A percentile compares a stretch with the other conserved stretches of the same genome.
phyloP scores from a whole-genome alignment of 106 monocot species.

The Acanthochlamys bracteata region DNA sequence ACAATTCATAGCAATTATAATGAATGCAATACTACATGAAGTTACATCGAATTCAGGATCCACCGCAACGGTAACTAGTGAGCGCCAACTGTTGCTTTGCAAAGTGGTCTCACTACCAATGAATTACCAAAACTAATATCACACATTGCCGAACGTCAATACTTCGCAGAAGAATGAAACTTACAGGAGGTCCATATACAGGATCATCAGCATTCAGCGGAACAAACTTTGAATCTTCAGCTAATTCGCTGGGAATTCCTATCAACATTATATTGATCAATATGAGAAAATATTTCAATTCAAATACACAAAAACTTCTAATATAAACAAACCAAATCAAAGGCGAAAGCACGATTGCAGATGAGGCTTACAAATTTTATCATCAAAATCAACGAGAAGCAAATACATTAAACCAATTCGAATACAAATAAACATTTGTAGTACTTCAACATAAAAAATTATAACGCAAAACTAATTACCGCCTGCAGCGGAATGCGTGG shows the following conservation, averaged over 20 bases:
- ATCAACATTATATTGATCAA: background rate
- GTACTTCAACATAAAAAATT: too few species aligned
- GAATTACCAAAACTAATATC: background rate
- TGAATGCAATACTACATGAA: too few species aligned
- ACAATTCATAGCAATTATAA: too few species aligned
- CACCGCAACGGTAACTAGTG: too few species aligned
- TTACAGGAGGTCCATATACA: constrained; percentile 83
- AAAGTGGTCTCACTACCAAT: background rate
- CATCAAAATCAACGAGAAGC: background rate
- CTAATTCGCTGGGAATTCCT: constrained; percentile 46
- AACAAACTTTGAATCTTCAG: constrained; percentile 83
- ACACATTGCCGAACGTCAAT: background rate
- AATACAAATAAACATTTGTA: background rate
- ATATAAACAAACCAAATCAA: too few species aligned
- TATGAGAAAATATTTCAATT: background rate
- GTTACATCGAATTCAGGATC: too few species aligned
- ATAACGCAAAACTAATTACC: too few species aligned
- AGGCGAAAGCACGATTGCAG: too few species aligned
- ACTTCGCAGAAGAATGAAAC: constrained; percentile 10
- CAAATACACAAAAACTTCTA: background rate
- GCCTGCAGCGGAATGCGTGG: too few species aligned
- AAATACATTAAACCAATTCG: background rate
- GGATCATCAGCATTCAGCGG: constrained; percentile 80
- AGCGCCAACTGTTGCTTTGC: background rate
- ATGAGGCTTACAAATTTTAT: too few species aligned